Evolutionary conservation across 2,329 filamentous ascomycete species (phyloP).

Genomic region (Cordyceps cateniannulata): DNA sequence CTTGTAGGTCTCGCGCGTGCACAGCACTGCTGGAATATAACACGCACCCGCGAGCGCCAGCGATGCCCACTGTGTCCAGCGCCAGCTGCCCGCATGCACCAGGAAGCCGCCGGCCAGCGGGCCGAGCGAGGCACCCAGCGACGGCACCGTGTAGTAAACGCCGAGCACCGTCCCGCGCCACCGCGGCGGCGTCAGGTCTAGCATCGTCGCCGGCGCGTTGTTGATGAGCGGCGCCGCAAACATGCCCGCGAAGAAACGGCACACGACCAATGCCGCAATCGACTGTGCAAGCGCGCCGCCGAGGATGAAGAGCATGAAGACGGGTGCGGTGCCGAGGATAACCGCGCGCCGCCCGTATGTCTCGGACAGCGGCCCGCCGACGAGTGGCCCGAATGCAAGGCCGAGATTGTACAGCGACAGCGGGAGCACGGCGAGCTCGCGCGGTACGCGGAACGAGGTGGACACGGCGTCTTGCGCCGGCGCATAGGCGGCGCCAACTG

Average conservation of each 20-base stretch:
- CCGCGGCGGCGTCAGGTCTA: slow-evolving; percentile 50
- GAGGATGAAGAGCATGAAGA: slow-evolving; percentile 68
- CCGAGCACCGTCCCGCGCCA: slow-evolving; percentile 53
- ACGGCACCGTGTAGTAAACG: slow-evolving; percentile 59
- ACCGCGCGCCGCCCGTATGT: slow-evolving; percentile 52
- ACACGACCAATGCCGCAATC: slow-evolving; percentile 63
- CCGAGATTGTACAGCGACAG: slow-evolving; percentile 23
- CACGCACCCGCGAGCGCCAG: slow-evolving; percentile 40
- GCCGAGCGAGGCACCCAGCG: slow-evolving; percentile 56
- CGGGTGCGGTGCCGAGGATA: slow-evolving; percentile 46
- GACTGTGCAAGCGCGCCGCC: slow-evolving; percentile 51
- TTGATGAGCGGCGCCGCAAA: slow-evolving; percentile 58
- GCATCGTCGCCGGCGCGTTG: slow-evolving; percentile 56
- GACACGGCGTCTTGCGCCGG: slow-evolving; percentile 21
- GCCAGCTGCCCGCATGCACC: slow-evolving; percentile 57
- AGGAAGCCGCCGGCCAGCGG: slow-evolving; percentile 64
- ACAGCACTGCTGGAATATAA: slow-evolving; percentile 47
- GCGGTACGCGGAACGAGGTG: slow-evolving; percentile 15
- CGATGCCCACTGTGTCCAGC: slow-evolving; percentile 42
- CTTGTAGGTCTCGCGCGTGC: slow-evolving; percentile 57
- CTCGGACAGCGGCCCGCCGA: slow-evolving; percentile 70
- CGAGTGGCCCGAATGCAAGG: slow-evolving; percentile 48
- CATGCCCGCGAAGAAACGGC: slow-evolving; percentile 60
- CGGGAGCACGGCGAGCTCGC: slow-evolving; percentile 20
- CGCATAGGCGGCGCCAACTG: slow-evolving; percentile 27